Evolutionary conservation across 495 filamentous ascomycete species (phyloP), one percentile per base, ranked within the genome.

Genomic region (Xylaria curta): DNA sequence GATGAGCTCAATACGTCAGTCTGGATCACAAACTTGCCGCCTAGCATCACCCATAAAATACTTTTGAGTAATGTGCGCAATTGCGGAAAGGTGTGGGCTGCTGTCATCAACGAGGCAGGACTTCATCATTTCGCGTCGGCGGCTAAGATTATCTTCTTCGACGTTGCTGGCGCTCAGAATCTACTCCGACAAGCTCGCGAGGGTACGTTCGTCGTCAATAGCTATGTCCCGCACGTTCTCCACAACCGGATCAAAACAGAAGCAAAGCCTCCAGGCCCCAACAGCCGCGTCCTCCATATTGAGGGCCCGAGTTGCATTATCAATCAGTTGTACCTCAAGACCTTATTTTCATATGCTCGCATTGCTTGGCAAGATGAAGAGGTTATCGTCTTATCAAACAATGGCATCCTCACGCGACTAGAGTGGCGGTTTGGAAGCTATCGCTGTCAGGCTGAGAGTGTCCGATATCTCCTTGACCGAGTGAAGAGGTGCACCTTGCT

Each of bases 351-450:
- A 15, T 7, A 4, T 6, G 44, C 31, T 10, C n/a, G 33, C 28
- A 61, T 72, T 28, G 54, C 26, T 19, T 72, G 70, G 70, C 54
- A 72, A 44, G 33, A 61, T 24, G 70, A 72, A 38, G 70, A 26
- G 28, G 31, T 72, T 5, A 19, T 61, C 33, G 13, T 59, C 19
- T 9, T 67, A n/a, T 51, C 46, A 10, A 46, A 36, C 53, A 44
- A 38, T 9, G 64, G 31, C 3, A 12, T 0, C 3, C 31, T 31
- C 40, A 69, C 71, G 9, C 67, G 61, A n/a, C 60, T 75, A 15
- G 58, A 75, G 28, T 69, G 73, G 73, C 44, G 73, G 40, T 74
- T 73, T 31, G 73, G 71, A 21, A 66, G 70, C 49, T 68, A 64
- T 54, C 64, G 73, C 53, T 75, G 66, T 49, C 70, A 68, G 70